Evolutionary conservation across 306 rosid genomes (phyloP).

Genomic region (Canavalia gladiata): DNA sequence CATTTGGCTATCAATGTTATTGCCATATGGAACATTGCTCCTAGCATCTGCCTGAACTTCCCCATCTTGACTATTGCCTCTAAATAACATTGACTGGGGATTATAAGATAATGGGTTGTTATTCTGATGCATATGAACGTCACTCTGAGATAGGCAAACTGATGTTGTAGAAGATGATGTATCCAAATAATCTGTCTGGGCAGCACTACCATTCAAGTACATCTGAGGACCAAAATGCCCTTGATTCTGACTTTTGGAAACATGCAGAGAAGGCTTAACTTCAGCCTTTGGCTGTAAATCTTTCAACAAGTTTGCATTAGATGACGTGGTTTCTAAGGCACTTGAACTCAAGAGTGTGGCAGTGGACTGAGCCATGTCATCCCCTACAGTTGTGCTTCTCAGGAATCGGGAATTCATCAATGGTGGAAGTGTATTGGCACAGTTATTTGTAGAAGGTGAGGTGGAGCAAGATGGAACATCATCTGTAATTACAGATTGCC

Average conservation of each 20-base stretch:
- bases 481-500: conserved; percentile 82
- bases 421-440: conserved; percentile 64
- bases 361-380: conserved; percentile 87
- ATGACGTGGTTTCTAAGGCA: conserved; percentile 69
- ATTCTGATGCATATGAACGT: conserved; percentile 73
- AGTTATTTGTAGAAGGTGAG: conserved; percentile 93
- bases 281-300: conserved; percentile 72
- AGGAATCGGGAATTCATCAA: conserved; percentile 59
- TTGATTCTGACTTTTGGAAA: conserved; percentile 75
- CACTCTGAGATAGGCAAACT: conserved; percentile 83
- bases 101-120: conserved; percentile 70
- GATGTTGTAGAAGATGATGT: conserved; percentile 96
- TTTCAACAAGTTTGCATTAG: conserved; percentile 65
- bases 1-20: conserved; percentile 67
- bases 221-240: conserved; percentile 67
- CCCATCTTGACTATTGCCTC: conserved; percentile 76
- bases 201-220: conserved; percentile 59
- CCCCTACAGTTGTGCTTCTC: conserved; percentile 59
- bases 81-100: conserved; percentile 73
- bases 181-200: conserved; percentile 88
- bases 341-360: conserved; percentile 65
- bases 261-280: conserved; percentile 77
- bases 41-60: conserved; percentile 76
- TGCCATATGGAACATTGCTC: conserved; percentile 65
- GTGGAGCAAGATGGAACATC: conserved; percentile 94